phyloP scores from a whole-genome alignment of 345 rosid species.

The Gossypium turneri region DNA sequence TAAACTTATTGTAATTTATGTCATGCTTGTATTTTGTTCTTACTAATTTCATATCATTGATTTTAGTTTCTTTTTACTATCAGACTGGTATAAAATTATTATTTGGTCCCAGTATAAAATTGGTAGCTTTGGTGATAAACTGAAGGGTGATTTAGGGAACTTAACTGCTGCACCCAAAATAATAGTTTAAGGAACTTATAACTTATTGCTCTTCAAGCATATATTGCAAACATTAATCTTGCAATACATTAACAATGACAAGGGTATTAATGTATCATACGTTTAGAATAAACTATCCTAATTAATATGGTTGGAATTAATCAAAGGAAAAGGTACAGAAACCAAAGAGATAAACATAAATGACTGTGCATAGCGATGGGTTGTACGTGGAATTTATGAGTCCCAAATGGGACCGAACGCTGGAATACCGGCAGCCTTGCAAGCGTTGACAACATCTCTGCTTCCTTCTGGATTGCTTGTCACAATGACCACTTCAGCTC shows the following conservation, averaged over 20 bases:
- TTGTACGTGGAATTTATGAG: slow-evolving; percentile 33
- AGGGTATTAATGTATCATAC: not conserved
- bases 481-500: slow-evolving; percentile 73
- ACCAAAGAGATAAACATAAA: too few relatives aligned
- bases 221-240: not conserved
- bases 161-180: not conserved
- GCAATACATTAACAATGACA: not conserved
- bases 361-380: too few relatives aligned
- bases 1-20: too few relatives aligned
- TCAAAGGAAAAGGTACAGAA: too few relatives aligned
- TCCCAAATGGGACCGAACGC: slow-evolving; percentile 97
- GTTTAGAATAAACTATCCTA: too few relatives aligned
- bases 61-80: too few relatives aligned
- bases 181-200: not conserved
- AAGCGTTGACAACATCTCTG: slow-evolving; percentile 65
- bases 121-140: too few relatives aligned
- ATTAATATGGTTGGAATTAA: too few relatives aligned
- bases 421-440: slow-evolving; percentile 55
- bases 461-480: slow-evolving; percentile 91
- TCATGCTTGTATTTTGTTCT: too few relatives aligned
- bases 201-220: not conserved
- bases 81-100: too few relatives aligned
- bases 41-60: too few relatives aligned
- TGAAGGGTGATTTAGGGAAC: not conserved
- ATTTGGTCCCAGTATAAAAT: too few relatives aligned